Conservation (phyloP, 176 grass and related monocot genomes). For the Triticum turgidum region DNA sequence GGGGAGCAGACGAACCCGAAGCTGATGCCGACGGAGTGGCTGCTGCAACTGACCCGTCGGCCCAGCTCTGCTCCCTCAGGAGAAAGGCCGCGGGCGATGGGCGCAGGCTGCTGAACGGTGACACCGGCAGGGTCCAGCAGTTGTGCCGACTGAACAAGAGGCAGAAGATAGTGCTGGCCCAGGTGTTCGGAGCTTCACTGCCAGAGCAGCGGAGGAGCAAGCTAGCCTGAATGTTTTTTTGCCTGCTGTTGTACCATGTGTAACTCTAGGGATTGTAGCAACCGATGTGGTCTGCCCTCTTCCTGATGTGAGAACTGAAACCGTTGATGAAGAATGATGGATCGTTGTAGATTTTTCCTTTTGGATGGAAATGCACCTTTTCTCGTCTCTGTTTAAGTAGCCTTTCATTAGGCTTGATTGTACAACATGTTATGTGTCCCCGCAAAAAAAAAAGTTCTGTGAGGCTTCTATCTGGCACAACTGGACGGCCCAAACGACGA, state of each 20-base stretch:
- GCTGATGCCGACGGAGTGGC: slow-evolving; percentile 16
- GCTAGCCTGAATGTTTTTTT: slow-evolving; percentile 22
- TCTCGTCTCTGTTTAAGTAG: too few relatives aligned
- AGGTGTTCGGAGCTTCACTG: slow-evolving; percentile 76
- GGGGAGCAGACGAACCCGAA: slow-evolving; percentile 50
- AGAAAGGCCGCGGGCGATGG: slow-evolving; percentile 66
- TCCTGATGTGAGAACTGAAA: slow-evolving; percentile 14
- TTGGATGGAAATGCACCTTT: too few relatives aligned
- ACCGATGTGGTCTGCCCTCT: not conserved
- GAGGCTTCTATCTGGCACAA: too few relatives aligned
- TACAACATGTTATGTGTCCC: too few relatives aligned
- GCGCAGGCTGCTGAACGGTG: slow-evolving; percentile 45
- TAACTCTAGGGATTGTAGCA: slow-evolving; percentile 24
- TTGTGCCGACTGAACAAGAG: slow-evolving; percentile 55
- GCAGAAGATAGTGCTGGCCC: slow-evolving; percentile 58
- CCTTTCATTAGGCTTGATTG: too few relatives aligned
- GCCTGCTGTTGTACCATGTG: slow-evolving; percentile 14
- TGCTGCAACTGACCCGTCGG: slow-evolving; percentile 38
- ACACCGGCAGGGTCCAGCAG: slow-evolving; percentile 25
- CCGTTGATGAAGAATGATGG: not conserved
- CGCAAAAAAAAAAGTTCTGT: too few relatives aligned
- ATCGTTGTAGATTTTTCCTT: not conserved
- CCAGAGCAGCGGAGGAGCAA: slow-evolving; percentile 50
- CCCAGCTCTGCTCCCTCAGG: slow-evolving; percentile 64
- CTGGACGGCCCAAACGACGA: too few relatives aligned